A percentile compares a stretch with the other conserved stretches of the same genome.
Conservation (phyloP, 1,284 basidiomycete species). For the Puccinia brachypodii region DNA sequence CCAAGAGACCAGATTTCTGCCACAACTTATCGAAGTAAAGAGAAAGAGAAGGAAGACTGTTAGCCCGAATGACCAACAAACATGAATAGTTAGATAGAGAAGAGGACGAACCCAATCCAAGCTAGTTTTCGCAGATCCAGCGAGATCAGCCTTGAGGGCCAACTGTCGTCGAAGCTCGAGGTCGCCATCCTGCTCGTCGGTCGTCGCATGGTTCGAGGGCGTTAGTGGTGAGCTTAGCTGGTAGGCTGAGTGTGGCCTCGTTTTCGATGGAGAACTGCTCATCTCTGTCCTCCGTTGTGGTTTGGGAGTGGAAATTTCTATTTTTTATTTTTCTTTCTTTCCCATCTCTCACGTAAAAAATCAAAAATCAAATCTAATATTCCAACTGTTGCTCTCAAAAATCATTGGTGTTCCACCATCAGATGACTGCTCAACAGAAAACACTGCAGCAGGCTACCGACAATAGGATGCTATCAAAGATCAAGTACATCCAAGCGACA, state of each 20-base stretch:
- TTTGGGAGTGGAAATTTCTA: neutral
- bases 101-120: slow-evolving; percentile 26
- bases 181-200: slow-evolving; percentile 16
- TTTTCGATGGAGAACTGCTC: neutral
- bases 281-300: neutral
- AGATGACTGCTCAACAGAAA: too few relatives aligned
- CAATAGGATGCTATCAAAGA: too few relatives aligned
- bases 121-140: slow-evolving; percentile 1
- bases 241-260: slow-evolving; percentile 23
- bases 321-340: too few relatives aligned
- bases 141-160: slow-evolving; percentile 2
- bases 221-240: neutral
- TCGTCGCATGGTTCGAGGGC: neutral
- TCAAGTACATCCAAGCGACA: too few relatives aligned
- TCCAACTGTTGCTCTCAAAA: too few relatives aligned
- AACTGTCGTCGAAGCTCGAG: slow-evolving; percentile 7
- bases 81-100: neutral
- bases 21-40: neutral
- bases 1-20: slow-evolving; percentile 18
- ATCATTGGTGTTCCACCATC: too few relatives aligned
- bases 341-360: too few relatives aligned
- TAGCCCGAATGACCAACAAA: too few relatives aligned
- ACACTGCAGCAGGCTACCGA: too few relatives aligned
- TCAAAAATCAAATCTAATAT: too few relatives aligned
- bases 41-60: neutral